A percentile compares a stretch with the other conserved stretches of the same genome.
Conservation (phyloP, 2,329 filamentous ascomycete genomes). For the Ophiobolus disseminans region DNA sequence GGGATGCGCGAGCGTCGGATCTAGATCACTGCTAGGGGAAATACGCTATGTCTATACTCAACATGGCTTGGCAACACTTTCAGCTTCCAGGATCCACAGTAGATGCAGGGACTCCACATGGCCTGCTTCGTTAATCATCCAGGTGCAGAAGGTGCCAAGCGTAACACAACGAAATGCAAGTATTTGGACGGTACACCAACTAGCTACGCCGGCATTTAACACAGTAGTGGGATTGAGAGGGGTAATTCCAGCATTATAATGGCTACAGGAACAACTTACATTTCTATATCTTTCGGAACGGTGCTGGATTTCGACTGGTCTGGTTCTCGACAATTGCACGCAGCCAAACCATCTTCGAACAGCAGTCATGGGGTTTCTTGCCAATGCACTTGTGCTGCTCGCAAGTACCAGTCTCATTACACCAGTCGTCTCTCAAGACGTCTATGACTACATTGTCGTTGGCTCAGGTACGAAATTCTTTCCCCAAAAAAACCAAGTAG, state of each 20-base stretch:
- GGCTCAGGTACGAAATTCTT: slow-evolving; percentile 50
- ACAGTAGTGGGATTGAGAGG: neutral
- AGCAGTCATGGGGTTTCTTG: slow-evolving; percentile 21
- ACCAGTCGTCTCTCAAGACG: slow-evolving; percentile 17
- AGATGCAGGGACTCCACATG: neutral
- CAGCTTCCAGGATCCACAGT: too few species aligned
- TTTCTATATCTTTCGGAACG: too few species aligned
- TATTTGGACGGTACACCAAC: too few species aligned
- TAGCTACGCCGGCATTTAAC: neutral
- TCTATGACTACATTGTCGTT: slow-evolving; percentile 68
- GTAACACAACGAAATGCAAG: neutral
- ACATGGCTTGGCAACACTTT: too few species aligned
- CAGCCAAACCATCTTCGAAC: too few species aligned
- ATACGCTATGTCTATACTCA: neutral
- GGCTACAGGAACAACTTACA: neutral
- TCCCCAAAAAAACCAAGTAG: neutral
- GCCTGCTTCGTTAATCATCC: neutral
- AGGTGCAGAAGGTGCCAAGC: slow-evolving; percentile 2
- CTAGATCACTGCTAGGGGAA: neutral
- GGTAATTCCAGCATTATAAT: neutral
- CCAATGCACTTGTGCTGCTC: slow-evolving; percentile 13
- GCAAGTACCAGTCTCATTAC: slow-evolving; percentile 7
- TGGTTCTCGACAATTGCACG: too few species aligned
- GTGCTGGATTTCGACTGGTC: too few species aligned
- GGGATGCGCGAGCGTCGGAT: neutral